phyloP scores from a whole-genome alignment of 352 stramenopile species.

The Achlya hypogyna region DNA sequence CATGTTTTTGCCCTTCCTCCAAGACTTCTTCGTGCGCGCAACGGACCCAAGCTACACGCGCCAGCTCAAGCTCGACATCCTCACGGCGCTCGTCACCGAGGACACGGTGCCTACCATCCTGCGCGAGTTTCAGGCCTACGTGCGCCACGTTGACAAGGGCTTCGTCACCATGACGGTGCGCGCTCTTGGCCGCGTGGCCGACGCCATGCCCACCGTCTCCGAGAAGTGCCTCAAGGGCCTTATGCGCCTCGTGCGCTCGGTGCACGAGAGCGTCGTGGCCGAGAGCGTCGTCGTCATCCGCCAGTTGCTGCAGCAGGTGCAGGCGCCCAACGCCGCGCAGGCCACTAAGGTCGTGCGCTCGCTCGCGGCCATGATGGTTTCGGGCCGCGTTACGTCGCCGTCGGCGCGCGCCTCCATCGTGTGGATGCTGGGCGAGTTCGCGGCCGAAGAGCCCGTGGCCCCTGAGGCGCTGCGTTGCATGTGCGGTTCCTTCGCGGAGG shows the following conservation, averaged over 20 bases:
- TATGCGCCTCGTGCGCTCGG: conserved; percentile 76
- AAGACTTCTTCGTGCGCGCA: conserved; percentile 96
- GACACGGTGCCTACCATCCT: conserved; percentile 91
- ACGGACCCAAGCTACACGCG: conserved; percentile 93
- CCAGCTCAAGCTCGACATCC: conserved; percentile 97
- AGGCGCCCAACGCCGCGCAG: conserved; percentile 46
- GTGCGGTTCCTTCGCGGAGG: conserved; percentile 79
- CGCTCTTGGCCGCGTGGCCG: conserved; percentile 87
- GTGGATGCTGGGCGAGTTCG: conserved; percentile 90
- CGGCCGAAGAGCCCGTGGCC: conserved; percentile 40
- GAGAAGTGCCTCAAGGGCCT: conserved; percentile 87
- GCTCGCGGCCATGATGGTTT: conserved; percentile 68
- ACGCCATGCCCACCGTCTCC: conserved; percentile 83
- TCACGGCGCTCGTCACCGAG: conserved; percentile 87
- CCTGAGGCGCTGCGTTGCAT: conserved; percentile 82
- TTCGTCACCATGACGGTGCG: conserved; percentile 93
- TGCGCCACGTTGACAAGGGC: conserved; percentile 89
- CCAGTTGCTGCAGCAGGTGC: conserved; percentile 88
- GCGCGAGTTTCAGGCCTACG: conserved; percentile 94
- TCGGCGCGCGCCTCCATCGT: conserved; percentile 82
- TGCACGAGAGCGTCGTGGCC: conserved; percentile 86
- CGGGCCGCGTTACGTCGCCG: conserved; percentile 52
- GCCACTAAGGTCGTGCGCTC: conserved; percentile 65
- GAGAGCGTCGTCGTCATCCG: conserved; percentile 94
- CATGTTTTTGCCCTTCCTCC: conserved; percentile 94